These are phyloP conservation scores for Psophocarpus tetragonolobus DNA, from an alignment of 306 rosid species.

Conservation along the genomic window DNA sequence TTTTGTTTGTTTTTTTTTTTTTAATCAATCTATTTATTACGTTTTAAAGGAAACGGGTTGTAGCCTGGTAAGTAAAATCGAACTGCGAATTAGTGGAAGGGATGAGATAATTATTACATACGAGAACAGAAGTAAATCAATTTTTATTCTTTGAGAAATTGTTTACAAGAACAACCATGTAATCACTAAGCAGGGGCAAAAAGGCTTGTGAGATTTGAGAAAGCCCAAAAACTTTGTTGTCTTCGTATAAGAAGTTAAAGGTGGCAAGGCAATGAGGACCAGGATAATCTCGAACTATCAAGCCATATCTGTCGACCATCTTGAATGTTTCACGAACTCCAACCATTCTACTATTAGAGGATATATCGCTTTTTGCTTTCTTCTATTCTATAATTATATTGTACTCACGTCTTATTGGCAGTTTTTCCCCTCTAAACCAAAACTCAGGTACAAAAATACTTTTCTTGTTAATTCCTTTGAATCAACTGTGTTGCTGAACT, in stretches of 20 bases:
- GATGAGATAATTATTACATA: neutral
- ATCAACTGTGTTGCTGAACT: neutral
- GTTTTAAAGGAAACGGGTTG: neutral
- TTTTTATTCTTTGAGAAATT: neutral
- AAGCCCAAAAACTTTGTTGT: neutral
- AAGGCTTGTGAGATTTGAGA: neutral
- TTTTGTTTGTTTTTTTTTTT: too few relatives aligned
- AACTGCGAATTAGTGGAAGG: neutral
- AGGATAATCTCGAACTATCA: neutral
- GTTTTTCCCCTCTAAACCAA: neutral
- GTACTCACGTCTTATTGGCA: neutral
- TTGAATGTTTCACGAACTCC: neutral
- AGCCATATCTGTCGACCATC: neutral
- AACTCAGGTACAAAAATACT: neutral
- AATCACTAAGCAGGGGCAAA: neutral
- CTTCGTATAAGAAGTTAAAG: neutral
- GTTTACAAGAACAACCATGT: neutral
- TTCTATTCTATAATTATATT: neutral
- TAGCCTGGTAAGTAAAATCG: neutral
- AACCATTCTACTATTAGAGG: neutral
- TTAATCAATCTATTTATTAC: neutral
- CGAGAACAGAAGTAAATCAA: neutral
- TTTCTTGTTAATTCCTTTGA: too few relatives aligned
- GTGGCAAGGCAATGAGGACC: neutral
- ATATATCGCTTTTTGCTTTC: neutral